Percentiles rank a stretch among this genome's conserved stretches.
phyloP scores from a whole-genome alignment of 805 yeast genomes.

The Yarrowia phangngaensis region DNA sequence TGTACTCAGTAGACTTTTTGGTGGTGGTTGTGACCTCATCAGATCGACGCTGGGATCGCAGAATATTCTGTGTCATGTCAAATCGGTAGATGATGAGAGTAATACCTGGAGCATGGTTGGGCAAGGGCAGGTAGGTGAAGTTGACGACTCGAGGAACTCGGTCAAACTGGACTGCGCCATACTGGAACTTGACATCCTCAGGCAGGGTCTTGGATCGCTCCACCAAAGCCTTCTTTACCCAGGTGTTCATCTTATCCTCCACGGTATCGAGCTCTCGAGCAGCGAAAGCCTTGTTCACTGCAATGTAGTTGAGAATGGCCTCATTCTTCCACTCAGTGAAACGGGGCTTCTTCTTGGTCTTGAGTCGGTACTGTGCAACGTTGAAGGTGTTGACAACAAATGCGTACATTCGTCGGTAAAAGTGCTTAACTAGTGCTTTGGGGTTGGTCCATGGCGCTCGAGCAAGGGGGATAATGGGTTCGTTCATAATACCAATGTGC shows the following conservation, averaged over 20 bases:
- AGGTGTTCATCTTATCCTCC: slow-evolving; percentile 50
- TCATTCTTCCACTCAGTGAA: slow-evolving; percentile 78
- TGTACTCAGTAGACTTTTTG: slow-evolving; percentile 57
- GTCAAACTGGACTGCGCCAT: slow-evolving; percentile 74
- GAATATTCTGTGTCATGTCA: slow-evolving; percentile 58
- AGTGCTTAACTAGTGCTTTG: slow-evolving; percentile 17
- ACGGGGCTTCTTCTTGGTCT: slow-evolving; percentile 63
- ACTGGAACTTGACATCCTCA: slow-evolving; percentile 53
- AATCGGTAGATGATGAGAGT: slow-evolving; percentile 62
- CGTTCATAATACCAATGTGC: slow-evolving; percentile 26
- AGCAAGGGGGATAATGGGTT: slow-evolving; percentile 21
- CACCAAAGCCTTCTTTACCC: slow-evolving; percentile 58
- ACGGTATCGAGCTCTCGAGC: slow-evolving; percentile 47
- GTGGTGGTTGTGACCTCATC: slow-evolving; percentile 47
- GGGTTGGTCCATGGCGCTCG: slow-evolving; percentile 24
- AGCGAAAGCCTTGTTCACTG: slow-evolving; percentile 81
- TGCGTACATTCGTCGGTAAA: slow-evolving; percentile 27
- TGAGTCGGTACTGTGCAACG: slow-evolving; percentile 61
- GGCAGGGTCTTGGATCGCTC: slow-evolving; percentile 57
- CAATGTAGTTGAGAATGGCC: slow-evolving; percentile 72
- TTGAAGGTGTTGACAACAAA: slow-evolving; percentile 25
- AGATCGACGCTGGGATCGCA: slow-evolving; percentile 47
- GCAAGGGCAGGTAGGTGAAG: slow-evolving; percentile 62
- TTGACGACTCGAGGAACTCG: slow-evolving; percentile 67
- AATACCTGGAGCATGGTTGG: slow-evolving; percentile 51